Base-by-base conservation (phyloP, 2,329 filamentous ascomycete species). In the Colletotrichum camelliae region DNA sequence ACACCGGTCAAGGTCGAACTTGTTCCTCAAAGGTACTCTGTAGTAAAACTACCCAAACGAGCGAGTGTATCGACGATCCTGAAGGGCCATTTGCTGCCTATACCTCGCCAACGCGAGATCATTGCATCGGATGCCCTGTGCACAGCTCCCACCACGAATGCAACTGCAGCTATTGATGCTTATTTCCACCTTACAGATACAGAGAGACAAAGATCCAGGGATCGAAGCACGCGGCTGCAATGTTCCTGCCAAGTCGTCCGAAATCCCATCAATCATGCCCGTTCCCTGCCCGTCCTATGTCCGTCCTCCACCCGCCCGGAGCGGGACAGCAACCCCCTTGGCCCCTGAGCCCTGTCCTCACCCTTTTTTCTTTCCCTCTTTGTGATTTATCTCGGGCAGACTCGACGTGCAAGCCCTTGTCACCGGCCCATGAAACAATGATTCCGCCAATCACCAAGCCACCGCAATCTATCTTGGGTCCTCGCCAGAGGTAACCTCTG, bases 381-480 rank as follows among this genome's bases (percentile, higher is more conserved):
- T 33, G 62, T 58, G 57, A 62, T 72, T 70, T 68, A 67, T 72
- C 57, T 72, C 39, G 69, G 61, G 64, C 73, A 72, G 62, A 37
- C 48, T 57, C 16, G 48, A 60, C 65, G 48, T 58, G 65, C 21
- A 66, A 66, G 64, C 66, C 65, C 65, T 52, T 60, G 65, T 74
- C 70, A 31, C 35, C 60, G 58, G 66, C 35, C 58, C 57, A 52
- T 69, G 74, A 70, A 70, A 66, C 29, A 70, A 70, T 65, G 43
- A 74, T 76, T 76, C 70, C 74, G 58, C 74, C 74, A 76, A 76
- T 76, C 74, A 76, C 29, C 60, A 60, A 24, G 58, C 33, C 37
- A 52, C 43, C 8, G 65, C 35, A 76, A 70, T 70, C 21, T 60
- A 70, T 60, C 37, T 15, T 7, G 31, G 9, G 35, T 55, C 65